Base-by-base conservation (phyloP, 768 basidiomycete genomes). In the Boletus bicolor region DNA sequence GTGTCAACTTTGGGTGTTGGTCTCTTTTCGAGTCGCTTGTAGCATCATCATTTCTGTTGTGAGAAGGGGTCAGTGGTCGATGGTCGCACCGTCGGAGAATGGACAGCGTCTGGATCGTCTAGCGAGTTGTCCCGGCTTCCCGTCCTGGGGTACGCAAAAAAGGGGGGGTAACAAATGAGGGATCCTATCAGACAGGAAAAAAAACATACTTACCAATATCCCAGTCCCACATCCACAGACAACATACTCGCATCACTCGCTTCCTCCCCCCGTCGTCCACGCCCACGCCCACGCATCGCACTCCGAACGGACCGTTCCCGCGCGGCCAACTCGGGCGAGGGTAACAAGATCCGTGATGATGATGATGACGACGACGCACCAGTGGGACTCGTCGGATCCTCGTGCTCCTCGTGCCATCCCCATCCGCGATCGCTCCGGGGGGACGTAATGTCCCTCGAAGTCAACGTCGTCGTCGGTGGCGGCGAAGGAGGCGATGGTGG, bases 371-470 rank as follows among this genome's bases (percentile, higher is more conserved):
- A 47, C 15, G 54, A 54, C 8, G 51, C 24, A 0, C 34, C 15
- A 0, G 10, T 35, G 19, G 57, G 60, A 15, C 44, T 58, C 24
- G 7, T 44, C 24, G 36, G 35, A 7, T 51, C 57, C 5, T 50
- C 55, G 12, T 53, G 17, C 26, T 60, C 58, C 9, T 47, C n/a
- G 14, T 30, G 19, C 14, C 39, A 39, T 35, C 7, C 30, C 30
- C 42, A 53, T 21, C 51, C 58, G 2, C 43, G 30, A 2, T 56
- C 51, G 2, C 51, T 57, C 21, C 35, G 66, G 7, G 72, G 72
- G 39, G 78, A 79, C 6, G 81, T 79, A 34, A 86, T 84, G 61
- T 87, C 85, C 47, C 80, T 73, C 2, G 83, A 80, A 0, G 73
- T 76, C 32, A 41, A n/a, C 37, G 72, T 69, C 0, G 82, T 6